Percentiles rank a stretch among this genome's conserved stretches.
phyloP scores from a whole-genome alignment of 768 basidiomycete species.

The Mycena rosella region DNA sequence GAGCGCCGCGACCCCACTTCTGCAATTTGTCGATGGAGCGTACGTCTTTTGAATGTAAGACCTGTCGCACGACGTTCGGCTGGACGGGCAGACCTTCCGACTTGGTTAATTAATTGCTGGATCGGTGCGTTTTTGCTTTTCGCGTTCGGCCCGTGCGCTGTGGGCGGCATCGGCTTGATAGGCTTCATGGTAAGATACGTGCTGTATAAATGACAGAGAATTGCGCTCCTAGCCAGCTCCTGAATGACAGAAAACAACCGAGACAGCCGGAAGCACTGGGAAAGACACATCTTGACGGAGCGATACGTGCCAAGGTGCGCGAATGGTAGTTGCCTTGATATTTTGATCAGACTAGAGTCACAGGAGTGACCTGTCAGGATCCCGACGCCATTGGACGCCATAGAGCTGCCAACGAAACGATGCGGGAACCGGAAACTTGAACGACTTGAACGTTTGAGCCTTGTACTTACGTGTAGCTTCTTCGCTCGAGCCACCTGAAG shows the following conservation, averaged over 20 bases:
- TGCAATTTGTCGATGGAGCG: not conserved
- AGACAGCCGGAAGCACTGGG: not conserved
- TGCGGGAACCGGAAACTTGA: not conserved
- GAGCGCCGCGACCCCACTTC: not conserved
- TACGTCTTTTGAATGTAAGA: not conserved
- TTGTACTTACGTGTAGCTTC: no score
- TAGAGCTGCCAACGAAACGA: not conserved
- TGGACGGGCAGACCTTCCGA: slow-evolving; percentile 16
- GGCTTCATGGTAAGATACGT: slow-evolving; percentile 20
- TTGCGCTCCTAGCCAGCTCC: not conserved
- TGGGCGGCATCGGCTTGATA: slow-evolving; percentile 6
- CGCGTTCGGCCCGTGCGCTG: not conserved
- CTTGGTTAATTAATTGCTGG: not conserved
- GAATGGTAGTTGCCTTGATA: not conserved
- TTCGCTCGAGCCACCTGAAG: no score
- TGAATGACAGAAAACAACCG: not conserved
- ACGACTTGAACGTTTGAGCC: not conserved
- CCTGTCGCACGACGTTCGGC: slow-evolving; percentile 12
- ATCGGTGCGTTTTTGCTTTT: not conserved
- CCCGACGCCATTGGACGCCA: no score
- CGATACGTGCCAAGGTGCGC: not conserved
- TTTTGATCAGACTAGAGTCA: not conserved
- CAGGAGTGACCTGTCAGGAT: not conserved
- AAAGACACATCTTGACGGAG: not conserved
- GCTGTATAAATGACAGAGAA: slow-evolving; percentile 17